A percentile compares a stretch with the other conserved stretches of the same genome.
Conservation (phyloP, 352 stramenopile genomes). For the Globisporangium barbulae region DNA sequence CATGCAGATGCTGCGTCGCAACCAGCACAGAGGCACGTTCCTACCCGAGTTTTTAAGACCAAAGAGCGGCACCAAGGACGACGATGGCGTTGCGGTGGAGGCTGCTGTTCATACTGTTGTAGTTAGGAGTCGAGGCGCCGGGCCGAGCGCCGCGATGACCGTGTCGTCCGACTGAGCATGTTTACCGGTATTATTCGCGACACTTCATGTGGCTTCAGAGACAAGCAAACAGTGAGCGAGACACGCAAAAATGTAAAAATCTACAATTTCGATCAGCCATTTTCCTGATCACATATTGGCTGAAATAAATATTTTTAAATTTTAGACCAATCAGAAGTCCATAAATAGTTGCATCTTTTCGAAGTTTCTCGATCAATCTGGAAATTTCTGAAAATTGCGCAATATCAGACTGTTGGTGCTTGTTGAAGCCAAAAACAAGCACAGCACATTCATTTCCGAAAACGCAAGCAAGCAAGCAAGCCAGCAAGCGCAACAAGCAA, state of each 20-base stretch:
- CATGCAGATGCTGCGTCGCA: slow-evolving; percentile 48
- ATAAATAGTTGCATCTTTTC: slow-evolving; percentile 18
- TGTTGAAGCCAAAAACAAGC: slow-evolving; percentile 12
- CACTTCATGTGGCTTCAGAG: neutral
- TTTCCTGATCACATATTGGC: neutral
- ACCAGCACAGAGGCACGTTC: slow-evolving; percentile 13
- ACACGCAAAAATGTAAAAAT: neutral
- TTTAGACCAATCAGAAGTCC: neutral
- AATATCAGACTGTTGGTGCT: neutral
- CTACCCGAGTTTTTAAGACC: slow-evolving; percentile 12
- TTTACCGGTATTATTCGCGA: neutral
- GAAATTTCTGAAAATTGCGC: slow-evolving; percentile 1
- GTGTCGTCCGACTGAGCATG: neutral
- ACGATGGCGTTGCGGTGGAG: neutral
- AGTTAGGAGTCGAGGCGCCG: neutral
- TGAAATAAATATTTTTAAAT: neutral
- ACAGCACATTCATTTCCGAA: neutral
- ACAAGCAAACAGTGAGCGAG: neutral
- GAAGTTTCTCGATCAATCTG: slow-evolving; percentile 30
- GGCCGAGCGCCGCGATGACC: neutral
- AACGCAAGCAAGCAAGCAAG: slow-evolving; percentile 10
- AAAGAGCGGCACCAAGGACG: neutral
- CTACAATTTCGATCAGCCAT: neutral
- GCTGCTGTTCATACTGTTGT: neutral
- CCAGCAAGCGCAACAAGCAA: neutral